phyloP scores from a whole-genome alignment of 148 eudicot genomes.

The Camellia granthamiana region DNA sequence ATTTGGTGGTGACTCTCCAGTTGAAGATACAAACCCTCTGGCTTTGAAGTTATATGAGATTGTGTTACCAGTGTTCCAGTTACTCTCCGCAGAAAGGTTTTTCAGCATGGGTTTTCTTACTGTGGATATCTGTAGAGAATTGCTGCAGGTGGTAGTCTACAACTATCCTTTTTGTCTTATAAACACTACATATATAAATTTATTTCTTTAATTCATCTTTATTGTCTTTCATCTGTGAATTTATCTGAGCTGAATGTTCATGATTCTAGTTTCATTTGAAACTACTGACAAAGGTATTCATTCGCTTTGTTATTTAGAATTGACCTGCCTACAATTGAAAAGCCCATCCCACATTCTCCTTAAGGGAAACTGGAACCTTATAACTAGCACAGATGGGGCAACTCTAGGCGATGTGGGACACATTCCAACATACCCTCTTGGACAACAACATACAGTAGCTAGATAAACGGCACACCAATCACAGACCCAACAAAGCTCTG shows the following conservation, averaged over 20 bases:
- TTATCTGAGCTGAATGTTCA: neutral
- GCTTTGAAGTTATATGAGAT: conserved; percentile 54
- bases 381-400: too few relatives aligned
- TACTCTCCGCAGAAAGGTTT: conserved; percentile 62
- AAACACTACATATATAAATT: neutral
- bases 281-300: neutral
- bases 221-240: neutral
- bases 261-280: neutral
- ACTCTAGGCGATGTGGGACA: too few relatives aligned
- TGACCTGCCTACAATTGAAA: neutral
- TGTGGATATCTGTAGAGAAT: conserved; percentile 62
- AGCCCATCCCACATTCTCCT: too few relatives aligned
- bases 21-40: conserved; percentile 43
- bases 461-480: too few relatives aligned
- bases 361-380: too few relatives aligned
- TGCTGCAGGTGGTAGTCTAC: conserved; percentile 66
- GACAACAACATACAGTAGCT: too few relatives aligned
- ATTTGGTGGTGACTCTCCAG: conserved; percentile 41
- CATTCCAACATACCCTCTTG: too few relatives aligned
- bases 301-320: neutral
- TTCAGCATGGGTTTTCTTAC: conserved; percentile 66
- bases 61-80: conserved; percentile 74
- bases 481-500: too few relatives aligned
- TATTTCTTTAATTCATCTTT: neutral
- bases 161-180: neutral